Base-by-base conservation (phyloP, 169 alveolate species). In the Plasmodium relictum region DNA sequence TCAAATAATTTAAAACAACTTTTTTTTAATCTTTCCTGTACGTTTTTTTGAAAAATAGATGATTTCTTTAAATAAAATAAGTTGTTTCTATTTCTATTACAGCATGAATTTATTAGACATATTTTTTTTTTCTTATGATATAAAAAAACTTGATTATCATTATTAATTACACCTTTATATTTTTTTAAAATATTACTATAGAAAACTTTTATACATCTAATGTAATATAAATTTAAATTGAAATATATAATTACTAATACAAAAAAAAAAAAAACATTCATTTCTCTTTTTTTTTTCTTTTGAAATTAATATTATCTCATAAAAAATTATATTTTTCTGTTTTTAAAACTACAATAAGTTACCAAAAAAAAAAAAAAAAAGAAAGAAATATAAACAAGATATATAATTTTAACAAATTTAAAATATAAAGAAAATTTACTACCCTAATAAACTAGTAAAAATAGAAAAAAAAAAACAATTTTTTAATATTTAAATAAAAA, bases 231-330 rank as follows among this genome's bases (percentile, higher is more conserved):
- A n/a, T 58, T 14, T 42, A 48, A 58, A 31, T 58, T 73, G 24
- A 73, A 73, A 39, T 52, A n/a, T 63, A 44, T 18, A 39, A 65
- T 24, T 45, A 78, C 76, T 18, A 78, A n/a, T 16, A 78, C 14
- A 44, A 24, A 42, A 56, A 63, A 65, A 62, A 50, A 44, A 56
- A 44, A 26, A 20, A 44, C 65, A 59, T 73, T 73, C 88, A 73
- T 73, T 73, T 73, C 88, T 59, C 7, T 62, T 62, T 62, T 16
- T 45, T 58, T 31, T 31, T 31, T 31, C 3, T 31, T 31, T 31
- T 31, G 3, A 31, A 31, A 3, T 31, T 31, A 31, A 31, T 44
- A 31, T 41, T 69, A 24, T n/a, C 41, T 69, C 41, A 41, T 54
- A 31, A 52, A 24, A 54, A 5, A n/a, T 31, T 41, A 24, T 41